Percentiles rank a stretch among this genome's conserved stretches.
Evolutionary conservation across 805 yeast species (phyloP).

Genomic region (Starmerella ratchasimensis): DNA sequence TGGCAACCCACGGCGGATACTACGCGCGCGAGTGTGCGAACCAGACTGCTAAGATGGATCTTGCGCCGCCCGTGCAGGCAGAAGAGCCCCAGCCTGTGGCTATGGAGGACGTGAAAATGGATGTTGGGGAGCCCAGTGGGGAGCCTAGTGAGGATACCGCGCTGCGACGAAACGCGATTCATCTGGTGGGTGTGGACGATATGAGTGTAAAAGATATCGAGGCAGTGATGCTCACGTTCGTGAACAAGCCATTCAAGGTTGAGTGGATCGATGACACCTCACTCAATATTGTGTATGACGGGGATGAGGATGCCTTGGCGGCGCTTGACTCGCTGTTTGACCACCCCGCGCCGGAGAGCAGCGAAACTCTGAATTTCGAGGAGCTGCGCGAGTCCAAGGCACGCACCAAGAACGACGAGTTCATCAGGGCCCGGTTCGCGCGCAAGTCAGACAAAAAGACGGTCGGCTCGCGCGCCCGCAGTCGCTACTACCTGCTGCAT

Average conservation of each 20-base stretch:
- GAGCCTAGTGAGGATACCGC: no score
- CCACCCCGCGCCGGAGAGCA: conserved; percentile 21
- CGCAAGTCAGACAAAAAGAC: conserved; percentile 43
- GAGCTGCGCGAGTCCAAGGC: conserved; percentile 24
- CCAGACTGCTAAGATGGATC: no score
- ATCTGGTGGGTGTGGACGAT: conserved; percentile 48
- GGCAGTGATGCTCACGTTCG: conserved; percentile 37
- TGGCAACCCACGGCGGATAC: no score
- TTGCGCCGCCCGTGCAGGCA: no score
- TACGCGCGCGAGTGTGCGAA: no score
- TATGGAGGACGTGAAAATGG: conserved; percentile 1
- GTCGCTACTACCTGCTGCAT: conserved; percentile 51
- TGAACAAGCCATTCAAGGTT: conserved; percentile 28
- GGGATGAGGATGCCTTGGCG: conserved; percentile 28
- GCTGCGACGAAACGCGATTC: conserved; percentile 36
- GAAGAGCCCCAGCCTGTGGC: not conserved
- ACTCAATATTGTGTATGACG: conserved; percentile 41
- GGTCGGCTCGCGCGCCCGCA: conserved; percentile 41
- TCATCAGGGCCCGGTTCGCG: conserved; percentile 37
- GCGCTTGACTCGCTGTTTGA: conserved; percentile 30
- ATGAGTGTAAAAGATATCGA: conserved; percentile 48
- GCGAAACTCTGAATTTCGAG: conserved; percentile 15
- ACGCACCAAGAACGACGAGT: conserved; percentile 25
- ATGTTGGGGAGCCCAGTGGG: not conserved
- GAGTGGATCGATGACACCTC: conserved; percentile 59